A percentile compares a stretch with the other conserved stretches of the same genome.
Conservation (phyloP, 176 grass and related monocot species). For the Canna indica region DNA sequence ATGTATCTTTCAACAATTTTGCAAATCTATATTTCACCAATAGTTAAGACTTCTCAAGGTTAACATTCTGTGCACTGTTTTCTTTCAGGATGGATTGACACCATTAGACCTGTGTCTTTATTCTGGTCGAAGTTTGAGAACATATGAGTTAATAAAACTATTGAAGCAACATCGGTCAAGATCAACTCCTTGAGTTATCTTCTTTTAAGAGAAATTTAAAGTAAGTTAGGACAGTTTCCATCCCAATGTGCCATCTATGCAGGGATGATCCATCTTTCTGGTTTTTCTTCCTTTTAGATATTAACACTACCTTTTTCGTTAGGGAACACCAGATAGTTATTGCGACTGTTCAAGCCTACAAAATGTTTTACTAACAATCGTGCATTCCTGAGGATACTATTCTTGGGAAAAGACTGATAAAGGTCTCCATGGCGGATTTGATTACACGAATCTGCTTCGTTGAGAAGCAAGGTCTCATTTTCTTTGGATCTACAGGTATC, state of each 20-base stretch:
- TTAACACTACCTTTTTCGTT: neutral
- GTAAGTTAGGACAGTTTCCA: neutral
- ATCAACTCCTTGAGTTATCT: constrained; percentile 11
- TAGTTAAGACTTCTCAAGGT: neutral
- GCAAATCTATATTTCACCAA: neutral
- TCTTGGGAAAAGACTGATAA: too few relatives aligned
- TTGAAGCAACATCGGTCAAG: constrained; percentile 53
- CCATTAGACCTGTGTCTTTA: constrained; percentile 67
- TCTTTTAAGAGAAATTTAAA: neutral
- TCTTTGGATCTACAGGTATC: too few relatives aligned
- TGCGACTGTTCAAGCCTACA: too few relatives aligned
- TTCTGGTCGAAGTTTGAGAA: constrained; percentile 44
- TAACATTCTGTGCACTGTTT: constrained; percentile 7
- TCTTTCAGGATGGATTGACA: constrained; percentile 74
- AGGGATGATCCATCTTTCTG: neutral
- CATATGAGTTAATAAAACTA: constrained; percentile 81
- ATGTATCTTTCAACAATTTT: neutral
- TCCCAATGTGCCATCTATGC: neutral
- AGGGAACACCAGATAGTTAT: neutral
- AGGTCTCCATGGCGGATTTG: too few relatives aligned
- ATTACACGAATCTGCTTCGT: too few relatives aligned
- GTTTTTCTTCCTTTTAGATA: neutral
- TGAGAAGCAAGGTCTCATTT: too few relatives aligned
- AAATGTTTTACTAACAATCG: too few relatives aligned
- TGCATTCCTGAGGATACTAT: too few relatives aligned